phyloP scores from a whole-genome alignment of 2,329 filamentous ascomycete genomes.

The Bipolaris victoriae region DNA sequence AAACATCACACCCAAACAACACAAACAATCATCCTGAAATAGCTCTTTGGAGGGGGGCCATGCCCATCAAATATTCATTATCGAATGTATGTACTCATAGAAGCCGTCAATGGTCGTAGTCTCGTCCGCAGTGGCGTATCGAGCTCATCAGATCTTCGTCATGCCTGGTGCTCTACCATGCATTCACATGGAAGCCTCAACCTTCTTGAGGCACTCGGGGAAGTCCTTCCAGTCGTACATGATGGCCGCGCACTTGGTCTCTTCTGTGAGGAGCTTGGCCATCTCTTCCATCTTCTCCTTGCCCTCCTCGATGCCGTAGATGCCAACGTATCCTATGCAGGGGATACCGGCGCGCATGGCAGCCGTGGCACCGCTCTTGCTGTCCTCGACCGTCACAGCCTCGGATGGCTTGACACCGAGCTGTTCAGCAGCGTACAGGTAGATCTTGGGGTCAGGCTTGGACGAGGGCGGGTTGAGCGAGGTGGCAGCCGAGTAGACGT shows the following conservation, averaged over 20 bases:
- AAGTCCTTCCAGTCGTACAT: slow-evolving; percentile 62
- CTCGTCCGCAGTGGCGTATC: slow-evolving; percentile 18
- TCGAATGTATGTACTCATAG: slow-evolving; percentile 17
- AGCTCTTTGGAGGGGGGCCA: background rate
- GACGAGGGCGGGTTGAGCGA: slow-evolving; percentile 79
- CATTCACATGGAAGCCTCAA: slow-evolving; percentile 50
- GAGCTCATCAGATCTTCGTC: slow-evolving; percentile 23
- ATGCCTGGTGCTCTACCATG: slow-evolving; percentile 4
- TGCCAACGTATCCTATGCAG: slow-evolving; percentile 84
- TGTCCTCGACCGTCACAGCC: slow-evolving; percentile 85
- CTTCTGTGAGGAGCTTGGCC: slow-evolving; percentile 56
- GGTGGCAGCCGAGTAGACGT: slow-evolving; percentile 82
- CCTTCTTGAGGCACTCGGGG: slow-evolving; percentile 56
- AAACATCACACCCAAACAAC: slow-evolving; percentile 1
- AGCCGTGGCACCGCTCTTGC: slow-evolving; percentile 81
- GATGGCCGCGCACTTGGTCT: slow-evolving; percentile 56
- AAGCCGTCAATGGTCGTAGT: slow-evolving; percentile 29
- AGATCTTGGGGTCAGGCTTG: slow-evolving; percentile 91
- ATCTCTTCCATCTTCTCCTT: slow-evolving; percentile 55
- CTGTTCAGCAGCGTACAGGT: slow-evolving; percentile 75
- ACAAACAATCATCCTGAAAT: background rate
- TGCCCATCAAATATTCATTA: slow-evolving; percentile 14
- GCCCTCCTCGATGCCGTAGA: slow-evolving; percentile 54
- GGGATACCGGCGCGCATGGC: slow-evolving; percentile 79
- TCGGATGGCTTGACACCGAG: slow-evolving; percentile 74